Evolutionary conservation across 352 stramenopile genomes (phyloP).

Genomic region (Phytophthora ramorum): DNA sequence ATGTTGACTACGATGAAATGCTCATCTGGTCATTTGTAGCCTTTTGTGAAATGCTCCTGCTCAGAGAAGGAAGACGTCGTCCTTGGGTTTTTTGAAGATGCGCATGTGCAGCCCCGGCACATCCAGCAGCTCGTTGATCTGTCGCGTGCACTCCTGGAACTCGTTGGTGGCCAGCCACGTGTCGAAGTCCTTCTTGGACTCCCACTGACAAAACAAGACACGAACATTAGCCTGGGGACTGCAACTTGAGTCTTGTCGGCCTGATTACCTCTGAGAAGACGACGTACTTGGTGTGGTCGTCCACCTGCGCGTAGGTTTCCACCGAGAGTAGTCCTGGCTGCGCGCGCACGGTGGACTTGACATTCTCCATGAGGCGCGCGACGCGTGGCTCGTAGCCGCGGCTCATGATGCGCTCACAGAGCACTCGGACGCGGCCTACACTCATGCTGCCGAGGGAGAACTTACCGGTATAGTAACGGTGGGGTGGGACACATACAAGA

Average conservation of each 20-base stretch:
- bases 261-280: constrained; percentile 83
- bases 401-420: constrained; percentile 90
- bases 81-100: constrained; percentile 79
- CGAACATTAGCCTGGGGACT: constrained; percentile 1
- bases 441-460: constrained; percentile 29
- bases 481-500: background rate
- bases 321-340: constrained; percentile 82
- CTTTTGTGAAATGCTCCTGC: background rate
- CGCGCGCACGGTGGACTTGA: constrained; percentile 81
- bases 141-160: constrained; percentile 77
- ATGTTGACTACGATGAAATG: constrained; percentile 26
- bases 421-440: constrained; percentile 61
- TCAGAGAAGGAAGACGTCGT: constrained; percentile 88
- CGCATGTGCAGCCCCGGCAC: constrained; percentile 83
- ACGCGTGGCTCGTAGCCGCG: constrained; percentile 87
- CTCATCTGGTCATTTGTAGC: constrained; percentile 17
- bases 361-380: constrained; percentile 85
- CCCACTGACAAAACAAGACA: constrained; percentile 50
- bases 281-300: constrained; percentile 89
- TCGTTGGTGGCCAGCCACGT: constrained; percentile 78
- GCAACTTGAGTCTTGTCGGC: background rate
- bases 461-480: background rate
- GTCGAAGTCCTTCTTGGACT: constrained; percentile 84
- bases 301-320: constrained; percentile 78
- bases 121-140: constrained; percentile 89